These are phyloP conservation scores for Arthrinium puccinioides DNA, from an alignment of 2,329 filamentous ascomycete genomes.

Conservation along the genomic window DNA sequence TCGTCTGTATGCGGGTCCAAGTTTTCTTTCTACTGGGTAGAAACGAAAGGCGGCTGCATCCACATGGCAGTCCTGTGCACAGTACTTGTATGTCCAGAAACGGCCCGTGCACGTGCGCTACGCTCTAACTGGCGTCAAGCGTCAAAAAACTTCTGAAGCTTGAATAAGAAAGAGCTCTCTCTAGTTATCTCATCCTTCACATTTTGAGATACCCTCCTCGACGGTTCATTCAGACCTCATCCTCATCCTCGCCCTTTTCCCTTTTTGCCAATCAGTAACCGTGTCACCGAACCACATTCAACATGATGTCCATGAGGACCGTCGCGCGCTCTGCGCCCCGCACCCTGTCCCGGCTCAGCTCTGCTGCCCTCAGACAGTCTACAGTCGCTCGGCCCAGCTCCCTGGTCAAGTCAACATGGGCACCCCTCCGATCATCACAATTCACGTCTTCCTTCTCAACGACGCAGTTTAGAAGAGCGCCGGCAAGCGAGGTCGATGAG, in stretches of 20 bases:
- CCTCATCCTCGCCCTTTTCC: not conserved
- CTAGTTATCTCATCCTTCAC: too few relatives aligned
- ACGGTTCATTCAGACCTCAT: not conserved
- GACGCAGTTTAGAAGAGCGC: slow-evolving; percentile 32
- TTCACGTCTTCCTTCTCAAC: slow-evolving; percentile 44
- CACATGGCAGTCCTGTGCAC: too few relatives aligned
- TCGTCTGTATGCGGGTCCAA: too few relatives aligned
- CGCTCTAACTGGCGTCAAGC: too few relatives aligned
- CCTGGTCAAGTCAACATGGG: slow-evolving; percentile 39
- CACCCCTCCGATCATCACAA: slow-evolving; percentile 26
- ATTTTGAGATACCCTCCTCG: too few relatives aligned
- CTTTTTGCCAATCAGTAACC: not conserved
- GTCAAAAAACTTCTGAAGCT: too few relatives aligned
- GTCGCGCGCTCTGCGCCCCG: slow-evolving; percentile 62
- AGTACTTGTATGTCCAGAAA: too few relatives aligned
- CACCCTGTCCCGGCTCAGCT: slow-evolving; percentile 49
- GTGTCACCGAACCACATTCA: slow-evolving; percentile 16
- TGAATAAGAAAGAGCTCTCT: too few relatives aligned
- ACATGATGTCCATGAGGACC: slow-evolving; percentile 64
- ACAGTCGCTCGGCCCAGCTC: slow-evolving; percentile 39
- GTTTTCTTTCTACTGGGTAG: too few relatives aligned
- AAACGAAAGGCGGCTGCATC: too few relatives aligned
- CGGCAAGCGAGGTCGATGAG: slow-evolving; percentile 53
- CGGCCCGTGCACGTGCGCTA: too few relatives aligned
- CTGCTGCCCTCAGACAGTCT: slow-evolving; percentile 41